Percentiles rank a stretch among this genome's conserved stretches.
phyloP scores from a whole-genome alignment of 179 eudicot species.

The Silene noctiflora region DNA sequence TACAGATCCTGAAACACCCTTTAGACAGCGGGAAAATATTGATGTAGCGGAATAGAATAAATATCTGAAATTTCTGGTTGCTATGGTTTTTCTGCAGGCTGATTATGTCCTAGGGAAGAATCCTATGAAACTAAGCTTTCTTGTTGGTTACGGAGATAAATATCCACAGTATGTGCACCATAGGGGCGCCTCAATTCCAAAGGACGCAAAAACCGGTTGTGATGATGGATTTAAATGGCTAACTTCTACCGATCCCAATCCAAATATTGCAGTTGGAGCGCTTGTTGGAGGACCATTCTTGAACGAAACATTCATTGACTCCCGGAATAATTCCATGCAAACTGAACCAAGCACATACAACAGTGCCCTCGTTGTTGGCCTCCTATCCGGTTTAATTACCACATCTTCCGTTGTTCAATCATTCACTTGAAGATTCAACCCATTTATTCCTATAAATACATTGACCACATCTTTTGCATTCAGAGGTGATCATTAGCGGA shows the following conservation, averaged over 20 bases:
- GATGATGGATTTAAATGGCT: conserved; percentile 69
- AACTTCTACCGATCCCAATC: conserved; percentile 55
- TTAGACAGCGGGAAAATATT: too few relatives aligned
- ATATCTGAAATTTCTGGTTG: neutral
- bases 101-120: conserved; percentile 76
- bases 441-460: neutral
- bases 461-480: neutral
- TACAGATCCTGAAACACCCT: too few relatives aligned
- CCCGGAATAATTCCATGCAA: conserved; percentile 74
- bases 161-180: conserved; percentile 79
- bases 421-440: conserved; percentile 30
- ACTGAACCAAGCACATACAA: conserved; percentile 82
- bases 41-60: neutral
- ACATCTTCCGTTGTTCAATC: conserved; percentile 60
- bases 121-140: conserved; percentile 70
- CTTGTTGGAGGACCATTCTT: conserved; percentile 83
- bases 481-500: conserved; percentile 1
- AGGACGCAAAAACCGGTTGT: conserved; percentile 53
- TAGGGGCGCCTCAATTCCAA: conserved; percentile 92
- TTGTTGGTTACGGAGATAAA: conserved; percentile 77
- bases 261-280: conserved; percentile 72
- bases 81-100: conserved; percentile 39
- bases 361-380: conserved; percentile 69
- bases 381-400: conserved; percentile 77
- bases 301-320: conserved; percentile 63